Evolutionary conservation across 495 filamentous ascomycete species (phyloP).

Genomic region (Patellaria atrata): DNA sequence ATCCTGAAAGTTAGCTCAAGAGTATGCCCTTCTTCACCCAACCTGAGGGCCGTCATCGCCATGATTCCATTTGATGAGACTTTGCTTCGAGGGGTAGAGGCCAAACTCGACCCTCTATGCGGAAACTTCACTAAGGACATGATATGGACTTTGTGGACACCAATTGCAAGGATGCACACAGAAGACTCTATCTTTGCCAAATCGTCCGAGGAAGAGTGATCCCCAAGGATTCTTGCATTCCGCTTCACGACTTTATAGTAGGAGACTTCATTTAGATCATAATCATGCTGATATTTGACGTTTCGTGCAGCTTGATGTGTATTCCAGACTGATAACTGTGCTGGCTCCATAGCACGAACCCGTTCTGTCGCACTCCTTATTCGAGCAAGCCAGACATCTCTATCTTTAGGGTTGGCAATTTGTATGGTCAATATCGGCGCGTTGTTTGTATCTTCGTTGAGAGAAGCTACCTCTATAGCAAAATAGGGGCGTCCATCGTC

Average conservation of each 20-base stretch:
- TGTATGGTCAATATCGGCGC: conserved; percentile 51
- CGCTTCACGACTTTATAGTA: conserved; percentile 79
- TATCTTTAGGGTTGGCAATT: conserved; percentile 55
- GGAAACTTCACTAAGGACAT: conserved; percentile 52
- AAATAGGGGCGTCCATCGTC: conserved; percentile 68
- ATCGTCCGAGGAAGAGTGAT: conserved; percentile 59
- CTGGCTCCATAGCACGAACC: conserved; percentile 35
- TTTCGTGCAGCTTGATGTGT: conserved; percentile 49
- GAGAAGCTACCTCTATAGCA: conserved; percentile 58
- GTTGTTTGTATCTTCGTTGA: conserved; percentile 58
- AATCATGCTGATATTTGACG: conserved; percentile 60
- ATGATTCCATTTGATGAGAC: conserved; percentile 56
- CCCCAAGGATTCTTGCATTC: conserved; percentile 39
- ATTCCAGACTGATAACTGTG: conserved; percentile 44
- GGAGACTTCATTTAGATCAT: conserved; percentile 53
- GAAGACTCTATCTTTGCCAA: conserved; percentile 57
- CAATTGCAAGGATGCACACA: conserved; percentile 75
- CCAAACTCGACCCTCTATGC: conserved; percentile 41
- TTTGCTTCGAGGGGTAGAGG: conserved; percentile 34
- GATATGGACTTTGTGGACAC: conserved; percentile 67
- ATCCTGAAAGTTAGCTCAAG: conserved; percentile 72
- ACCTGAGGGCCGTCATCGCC: conserved; percentile 50
- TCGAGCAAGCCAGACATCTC: conserved; percentile 57
- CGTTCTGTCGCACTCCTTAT: conserved; percentile 49
- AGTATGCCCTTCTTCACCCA: conserved; percentile 64